Percentiles rank a stretch among this genome's conserved stretches.
Conservation (phyloP, 2,329 filamentous ascomycete species). For the Sclerotinia minor region DNA sequence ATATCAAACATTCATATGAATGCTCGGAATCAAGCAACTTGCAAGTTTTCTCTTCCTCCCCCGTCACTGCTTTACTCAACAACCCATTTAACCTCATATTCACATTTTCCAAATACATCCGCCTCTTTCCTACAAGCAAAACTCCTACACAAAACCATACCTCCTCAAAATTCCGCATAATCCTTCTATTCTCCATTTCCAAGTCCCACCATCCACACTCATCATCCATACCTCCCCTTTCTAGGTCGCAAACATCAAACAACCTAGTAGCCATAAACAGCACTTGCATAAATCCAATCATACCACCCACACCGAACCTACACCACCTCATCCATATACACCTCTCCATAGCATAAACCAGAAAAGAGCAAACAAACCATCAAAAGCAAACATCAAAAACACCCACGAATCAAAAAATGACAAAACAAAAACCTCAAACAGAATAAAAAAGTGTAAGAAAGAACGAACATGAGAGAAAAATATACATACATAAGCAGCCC, state of each 20-base stretch:
- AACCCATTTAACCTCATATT: neutral
- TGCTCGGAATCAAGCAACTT: neutral
- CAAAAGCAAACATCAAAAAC: no score
- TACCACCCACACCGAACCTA: neutral
- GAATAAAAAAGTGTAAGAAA: no score
- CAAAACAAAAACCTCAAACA: constrained; percentile 9
- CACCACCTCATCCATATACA: neutral
- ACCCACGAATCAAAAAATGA: neutral
- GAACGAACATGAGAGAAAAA: constrained; percentile 16
- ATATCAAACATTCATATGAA: neutral
- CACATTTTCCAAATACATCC: neutral
- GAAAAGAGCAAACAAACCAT: neutral
- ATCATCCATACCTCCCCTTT: neutral
- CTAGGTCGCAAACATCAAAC: neutral
- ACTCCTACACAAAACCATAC: neutral
- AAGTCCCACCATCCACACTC: no score
- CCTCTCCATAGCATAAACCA: neutral
- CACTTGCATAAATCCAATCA: neutral
- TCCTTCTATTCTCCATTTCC: no score
- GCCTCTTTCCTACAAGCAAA: neutral
- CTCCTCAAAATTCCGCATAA: neutral
- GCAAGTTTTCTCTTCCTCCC: neutral
- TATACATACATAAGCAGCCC: constrained; percentile 74
- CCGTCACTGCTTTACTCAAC: no score
- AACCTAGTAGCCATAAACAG: neutral